A percentile compares a stretch with the other conserved stretches of the same genome.
Evolutionary conservation across 2,329 filamentous ascomycete genomes (phyloP).

Genomic region (Aspergillus amoenus): DNA sequence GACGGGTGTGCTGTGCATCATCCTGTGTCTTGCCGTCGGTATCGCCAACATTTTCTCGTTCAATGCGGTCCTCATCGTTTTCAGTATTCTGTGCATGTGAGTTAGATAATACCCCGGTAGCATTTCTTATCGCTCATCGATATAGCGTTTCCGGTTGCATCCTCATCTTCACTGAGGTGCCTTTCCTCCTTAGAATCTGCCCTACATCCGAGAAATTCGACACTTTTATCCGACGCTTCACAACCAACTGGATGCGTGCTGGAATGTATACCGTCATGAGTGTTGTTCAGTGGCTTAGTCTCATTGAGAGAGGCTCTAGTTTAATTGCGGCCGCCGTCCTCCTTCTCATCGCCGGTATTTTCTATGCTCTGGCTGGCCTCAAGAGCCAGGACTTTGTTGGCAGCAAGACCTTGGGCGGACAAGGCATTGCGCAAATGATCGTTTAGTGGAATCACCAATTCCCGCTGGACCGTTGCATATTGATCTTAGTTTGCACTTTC

Average conservation of each 20-base stretch:
- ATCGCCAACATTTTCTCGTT: constrained; percentile 69
- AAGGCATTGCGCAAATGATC: constrained; percentile 96
- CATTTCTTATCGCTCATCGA: constrained; percentile 45
- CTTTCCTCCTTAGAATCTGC: constrained; percentile 94
- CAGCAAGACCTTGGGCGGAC: constrained; percentile 94
- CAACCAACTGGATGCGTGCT: constrained; percentile 96
- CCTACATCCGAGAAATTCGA: constrained; percentile 91
- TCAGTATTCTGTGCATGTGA: constrained; percentile 59
- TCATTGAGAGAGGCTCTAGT: constrained; percentile 63
- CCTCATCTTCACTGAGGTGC: constrained; percentile 85
- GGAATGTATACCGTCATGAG: constrained; percentile 81
- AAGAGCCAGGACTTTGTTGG: constrained; percentile 48
- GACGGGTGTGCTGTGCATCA: constrained; percentile 59
- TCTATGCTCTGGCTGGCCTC: constrained; percentile 61
- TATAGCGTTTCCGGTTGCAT: constrained; percentile 67
- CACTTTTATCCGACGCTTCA: constrained; percentile 82
- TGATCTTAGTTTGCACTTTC: background rate
- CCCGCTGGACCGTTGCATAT: background rate
- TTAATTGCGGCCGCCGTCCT: constrained; percentile 85
- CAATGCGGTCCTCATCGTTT: constrained; percentile 57
- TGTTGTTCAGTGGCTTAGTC: constrained; percentile 78
- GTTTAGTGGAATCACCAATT: constrained; percentile 56
- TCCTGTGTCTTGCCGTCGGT: constrained; percentile 66
- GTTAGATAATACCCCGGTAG: constrained; percentile 24
- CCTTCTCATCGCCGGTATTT: constrained; percentile 71